Evolutionary conservation across 345 rosid species (phyloP).

Genomic region (Combretum micranthum): DNA sequence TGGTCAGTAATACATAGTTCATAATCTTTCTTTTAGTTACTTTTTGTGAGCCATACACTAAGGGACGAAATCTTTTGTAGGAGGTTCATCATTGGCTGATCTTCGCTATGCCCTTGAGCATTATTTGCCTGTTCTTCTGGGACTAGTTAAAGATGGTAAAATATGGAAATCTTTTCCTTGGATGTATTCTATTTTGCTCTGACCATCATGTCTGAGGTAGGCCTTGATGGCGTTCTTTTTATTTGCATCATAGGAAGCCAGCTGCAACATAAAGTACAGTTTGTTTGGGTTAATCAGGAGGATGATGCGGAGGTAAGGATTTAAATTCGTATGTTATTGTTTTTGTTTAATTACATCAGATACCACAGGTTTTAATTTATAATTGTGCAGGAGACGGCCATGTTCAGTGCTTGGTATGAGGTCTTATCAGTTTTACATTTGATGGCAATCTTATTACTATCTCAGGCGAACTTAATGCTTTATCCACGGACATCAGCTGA

Average conservation of each 20-base stretch:
- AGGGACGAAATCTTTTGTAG: constrained; percentile 27
- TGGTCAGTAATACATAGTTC: constrained; percentile 37
- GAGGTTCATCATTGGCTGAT: constrained; percentile 88
- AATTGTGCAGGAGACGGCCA: constrained; percentile 73
- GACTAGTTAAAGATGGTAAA: constrained; percentile 79
- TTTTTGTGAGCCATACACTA: constrained; percentile 9
- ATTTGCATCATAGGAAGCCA: constrained; percentile 51
- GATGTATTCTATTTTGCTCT: background rate
- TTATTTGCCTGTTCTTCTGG: constrained; percentile 90
- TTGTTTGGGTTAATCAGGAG: constrained; percentile 93
- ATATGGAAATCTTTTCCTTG: constrained; percentile 5
- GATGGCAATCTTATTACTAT: constrained; percentile 88
- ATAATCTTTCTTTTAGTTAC: constrained; percentile 2
- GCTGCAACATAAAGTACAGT: constrained; percentile 69
- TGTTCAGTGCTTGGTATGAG: constrained; percentile 92
- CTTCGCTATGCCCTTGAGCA: constrained; percentile 97
- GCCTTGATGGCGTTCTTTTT: constrained; percentile 3
- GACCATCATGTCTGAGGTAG: constrained; percentile 1
- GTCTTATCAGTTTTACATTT: constrained; percentile 93
- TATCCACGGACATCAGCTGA: constrained; percentile 83
- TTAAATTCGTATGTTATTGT: background rate
- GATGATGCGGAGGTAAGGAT: constrained; percentile 80
- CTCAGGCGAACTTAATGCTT: constrained; percentile 84
- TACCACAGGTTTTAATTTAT: background rate
- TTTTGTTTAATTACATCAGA: too few relatives aligned